phyloP scores from a whole-genome alignment of 1,284 basidiomycete species.

The Ganoderma sp. region DNA sequence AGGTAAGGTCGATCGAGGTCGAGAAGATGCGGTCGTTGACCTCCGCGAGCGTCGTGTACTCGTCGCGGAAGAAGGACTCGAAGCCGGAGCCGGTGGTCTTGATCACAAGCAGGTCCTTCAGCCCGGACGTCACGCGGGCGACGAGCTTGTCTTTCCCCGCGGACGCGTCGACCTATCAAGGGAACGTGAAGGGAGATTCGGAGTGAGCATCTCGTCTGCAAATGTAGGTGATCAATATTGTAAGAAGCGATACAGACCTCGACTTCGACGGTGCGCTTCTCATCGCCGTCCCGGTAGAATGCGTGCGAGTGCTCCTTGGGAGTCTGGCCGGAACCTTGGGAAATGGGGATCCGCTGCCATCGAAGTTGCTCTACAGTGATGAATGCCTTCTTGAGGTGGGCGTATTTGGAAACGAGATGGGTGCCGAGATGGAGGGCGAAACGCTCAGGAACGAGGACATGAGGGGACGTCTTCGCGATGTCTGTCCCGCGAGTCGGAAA shows the following conservation, averaged over 20 bases:
- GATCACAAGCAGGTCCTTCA: constrained; percentile 85
- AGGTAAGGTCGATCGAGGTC: constrained; percentile 79
- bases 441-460: constrained; percentile 81
- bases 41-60: constrained; percentile 85
- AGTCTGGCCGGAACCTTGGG: constrained; percentile 39
- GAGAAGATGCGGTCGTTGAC: constrained; percentile 90
- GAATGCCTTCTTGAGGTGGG: constrained; percentile 77
- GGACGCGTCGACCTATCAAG: constrained; percentile 62
- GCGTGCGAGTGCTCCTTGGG: constrained; percentile 76
- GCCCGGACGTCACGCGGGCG: constrained; percentile 70
- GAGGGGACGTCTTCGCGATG: constrained; percentile 85
- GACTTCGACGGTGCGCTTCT: constrained; percentile 77
- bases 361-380: constrained; percentile 83
- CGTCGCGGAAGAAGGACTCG: constrained; percentile 82
- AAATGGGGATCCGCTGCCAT: constrained; percentile 78
- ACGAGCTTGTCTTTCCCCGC: constrained; percentile 62
- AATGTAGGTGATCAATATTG: neutral
- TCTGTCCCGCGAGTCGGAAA: constrained; percentile 50
- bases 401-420: constrained; percentile 86
- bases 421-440: constrained; percentile 89
- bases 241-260: constrained; percentile 49
- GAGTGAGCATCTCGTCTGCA: neutral
- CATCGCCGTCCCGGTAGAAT: constrained; percentile 90
- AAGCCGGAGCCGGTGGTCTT: constrained; percentile 92
- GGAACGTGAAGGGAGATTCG: neutral